Conservation (phyloP, 495 filamentous ascomycete genomes). For the Hypomontagnella submonticulosa region DNA sequence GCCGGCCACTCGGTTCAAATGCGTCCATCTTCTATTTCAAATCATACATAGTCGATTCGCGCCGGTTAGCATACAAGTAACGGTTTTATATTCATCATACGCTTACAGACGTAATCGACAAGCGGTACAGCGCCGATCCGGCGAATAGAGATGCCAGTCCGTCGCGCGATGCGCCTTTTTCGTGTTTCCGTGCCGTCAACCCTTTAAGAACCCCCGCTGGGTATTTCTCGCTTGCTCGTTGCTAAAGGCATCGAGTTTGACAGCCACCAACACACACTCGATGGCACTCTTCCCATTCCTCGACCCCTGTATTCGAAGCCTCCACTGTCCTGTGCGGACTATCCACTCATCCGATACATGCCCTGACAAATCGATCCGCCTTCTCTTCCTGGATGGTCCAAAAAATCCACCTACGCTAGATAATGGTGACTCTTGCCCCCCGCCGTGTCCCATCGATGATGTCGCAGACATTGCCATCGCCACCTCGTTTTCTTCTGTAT, state of each 20-base stretch:
- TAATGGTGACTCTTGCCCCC: conserved; percentile 50
- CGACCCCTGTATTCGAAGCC: conserved; percentile 71
- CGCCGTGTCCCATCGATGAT: conserved; percentile 47
- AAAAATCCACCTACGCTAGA: conserved; percentile 37
- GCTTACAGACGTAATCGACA: background rate
- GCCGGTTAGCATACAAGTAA: background rate
- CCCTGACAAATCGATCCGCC: conserved; percentile 52
- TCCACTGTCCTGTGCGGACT: conserved; percentile 83
- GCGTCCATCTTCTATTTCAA: too few species aligned
- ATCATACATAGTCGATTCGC: too few species aligned
- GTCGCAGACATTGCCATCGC: conserved; percentile 47
- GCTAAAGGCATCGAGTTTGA: conserved; percentile 82
- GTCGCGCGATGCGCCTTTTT: conserved; percentile 1
- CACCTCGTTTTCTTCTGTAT: conserved; percentile 43
- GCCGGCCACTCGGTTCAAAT: too few species aligned
- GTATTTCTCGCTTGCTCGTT: conserved; percentile 75
- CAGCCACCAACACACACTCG: conserved; percentile 75
- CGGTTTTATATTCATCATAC: conserved; percentile 6
- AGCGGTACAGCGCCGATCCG: conserved; percentile 8
- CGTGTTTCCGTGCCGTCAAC: conserved; percentile 23
- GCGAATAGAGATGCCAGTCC: background rate
- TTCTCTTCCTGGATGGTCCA: conserved; percentile 61
- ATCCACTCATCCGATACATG: conserved; percentile 69
- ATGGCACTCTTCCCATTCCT: conserved; percentile 66
- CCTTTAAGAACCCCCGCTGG: conserved; percentile 70